Conservation (phyloP, 2,329 filamentous ascomycete genomes). For the Chrysoporthe puriensis region DNA sequence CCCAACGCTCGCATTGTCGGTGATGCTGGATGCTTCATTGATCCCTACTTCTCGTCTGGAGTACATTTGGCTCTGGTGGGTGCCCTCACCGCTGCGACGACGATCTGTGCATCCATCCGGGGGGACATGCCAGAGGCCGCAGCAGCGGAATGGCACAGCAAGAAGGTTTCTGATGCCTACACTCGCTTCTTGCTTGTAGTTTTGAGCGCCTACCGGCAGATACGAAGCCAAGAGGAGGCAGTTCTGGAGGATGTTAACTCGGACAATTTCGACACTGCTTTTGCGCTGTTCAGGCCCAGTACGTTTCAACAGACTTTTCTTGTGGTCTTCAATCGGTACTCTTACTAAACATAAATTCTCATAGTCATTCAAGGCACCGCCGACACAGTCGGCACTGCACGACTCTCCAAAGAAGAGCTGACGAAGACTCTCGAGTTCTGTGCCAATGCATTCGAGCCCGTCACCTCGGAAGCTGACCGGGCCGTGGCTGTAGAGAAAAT, state of each 20-base stretch:
- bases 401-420: slow-evolving; percentile 38
- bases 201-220: slow-evolving; percentile 44
- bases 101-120: slow-evolving; percentile 44
- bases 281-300: slow-evolving; percentile 46
- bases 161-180: slow-evolving; percentile 50
- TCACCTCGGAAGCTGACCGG: slow-evolving; percentile 11
- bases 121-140: slow-evolving; percentile 43
- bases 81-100: slow-evolving; percentile 49
- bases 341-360: slow-evolving; percentile 10
- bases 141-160: slow-evolving; percentile 47
- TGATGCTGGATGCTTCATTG: slow-evolving; percentile 54
- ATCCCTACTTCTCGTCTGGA: slow-evolving; percentile 53
- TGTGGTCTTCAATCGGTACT: not conserved
- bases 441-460: slow-evolving; percentile 36
- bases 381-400: slow-evolving; percentile 34
- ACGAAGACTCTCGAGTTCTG: slow-evolving; percentile 41
- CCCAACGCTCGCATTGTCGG: slow-evolving; percentile 46
- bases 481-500: slow-evolving; percentile 21
- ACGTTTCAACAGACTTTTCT: slow-evolving; percentile 26
- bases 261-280: slow-evolving; percentile 47
- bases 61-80: slow-evolving; percentile 49
- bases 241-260: slow-evolving; percentile 48
- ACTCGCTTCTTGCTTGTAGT: slow-evolving; percentile 52
- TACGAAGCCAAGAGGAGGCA: slow-evolving; percentile 42
- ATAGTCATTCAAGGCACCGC: slow-evolving; percentile 45